Conservation (phyloP, 2,329 filamentous ascomycete species). For the Fusarium nodosum region DNA sequence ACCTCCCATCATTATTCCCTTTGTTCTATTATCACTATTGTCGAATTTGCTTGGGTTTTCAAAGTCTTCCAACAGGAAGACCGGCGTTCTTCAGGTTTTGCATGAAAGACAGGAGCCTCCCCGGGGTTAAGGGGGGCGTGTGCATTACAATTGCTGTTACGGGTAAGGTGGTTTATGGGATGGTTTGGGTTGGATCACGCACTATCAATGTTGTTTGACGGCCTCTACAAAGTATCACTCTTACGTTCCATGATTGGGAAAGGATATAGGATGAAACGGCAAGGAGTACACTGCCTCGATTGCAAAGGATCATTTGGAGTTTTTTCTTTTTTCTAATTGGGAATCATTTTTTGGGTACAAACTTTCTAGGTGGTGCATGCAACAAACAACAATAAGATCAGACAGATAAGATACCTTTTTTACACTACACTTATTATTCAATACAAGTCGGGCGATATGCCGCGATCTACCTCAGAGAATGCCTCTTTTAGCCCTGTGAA, state of each 20-base stretch:
- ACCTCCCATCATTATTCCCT: slow-evolving; percentile 36
- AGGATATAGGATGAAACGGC: slow-evolving; percentile 30
- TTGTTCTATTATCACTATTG: slow-evolving; percentile 34
- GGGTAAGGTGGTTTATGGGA: slow-evolving; percentile 14
- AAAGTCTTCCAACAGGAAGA: slow-evolving; percentile 8
- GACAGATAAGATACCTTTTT: slow-evolving; percentile 28
- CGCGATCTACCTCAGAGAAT: slow-evolving; percentile 8
- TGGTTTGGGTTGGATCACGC: slow-evolving; percentile 26
- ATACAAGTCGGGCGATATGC: slow-evolving; percentile 26
- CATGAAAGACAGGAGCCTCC: slow-evolving; percentile 31
- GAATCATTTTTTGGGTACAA: slow-evolving; percentile 25
- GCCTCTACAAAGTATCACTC: slow-evolving; percentile 35
- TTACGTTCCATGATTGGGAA: slow-evolving; percentile 33
- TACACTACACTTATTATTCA: slow-evolving; percentile 8
- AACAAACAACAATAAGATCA: slow-evolving; percentile 28
- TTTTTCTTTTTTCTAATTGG: slow-evolving; percentile 17
- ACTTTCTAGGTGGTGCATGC: slow-evolving; percentile 6
- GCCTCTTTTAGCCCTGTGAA: slow-evolving; percentile 3
- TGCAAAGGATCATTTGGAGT: slow-evolving; percentile 42
- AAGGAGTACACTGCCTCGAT: slow-evolving; percentile 42
- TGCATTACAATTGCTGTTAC: slow-evolving; percentile 36
- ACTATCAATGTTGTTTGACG: slow-evolving; percentile 33
- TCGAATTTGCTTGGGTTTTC: not conserved
- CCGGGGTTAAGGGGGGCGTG: slow-evolving; percentile 34
- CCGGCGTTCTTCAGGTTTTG: slow-evolving; percentile 37